These are phyloP conservation scores for Arctium lappa DNA, from an alignment of 129 eudicot genomes.

Conservation along the genomic window DNA sequence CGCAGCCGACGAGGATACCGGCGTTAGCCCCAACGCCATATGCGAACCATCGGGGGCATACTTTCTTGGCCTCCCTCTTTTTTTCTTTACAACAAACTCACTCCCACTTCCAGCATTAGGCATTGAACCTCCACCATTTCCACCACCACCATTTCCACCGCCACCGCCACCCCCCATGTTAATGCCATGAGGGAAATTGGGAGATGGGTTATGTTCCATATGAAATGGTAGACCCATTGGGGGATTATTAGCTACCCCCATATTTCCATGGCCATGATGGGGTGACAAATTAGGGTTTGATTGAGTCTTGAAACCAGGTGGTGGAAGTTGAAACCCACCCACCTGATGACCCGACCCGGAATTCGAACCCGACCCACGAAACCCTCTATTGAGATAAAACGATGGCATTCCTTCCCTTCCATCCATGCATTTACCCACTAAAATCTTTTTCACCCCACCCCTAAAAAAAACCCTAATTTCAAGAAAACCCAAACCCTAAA, in stretches of 20 bases:
- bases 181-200: constrained; percentile 43
- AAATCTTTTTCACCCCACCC: constrained; percentile 25
- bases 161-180: constrained; percentile 12
- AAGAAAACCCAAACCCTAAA: constrained; percentile 10
- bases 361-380: constrained; percentile 53
- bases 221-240: constrained; percentile 58
- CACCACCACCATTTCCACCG: not conserved
- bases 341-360: constrained; percentile 39
- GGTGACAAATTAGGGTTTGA: constrained; percentile 52
- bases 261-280: constrained; percentile 53
- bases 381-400: constrained; percentile 70
- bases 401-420: constrained; percentile 90
- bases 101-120: constrained; percentile 21
- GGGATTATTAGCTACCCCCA: constrained; percentile 35
- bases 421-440: constrained; percentile 88
- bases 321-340: constrained; percentile 38
- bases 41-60: constrained; percentile 71
- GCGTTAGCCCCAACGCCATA: constrained; percentile 55
- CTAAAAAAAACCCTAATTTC: constrained; percentile 9
- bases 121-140: constrained; percentile 2
- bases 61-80: constrained; percentile 93
- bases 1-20: constrained; percentile 26
- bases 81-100: constrained; percentile 62
- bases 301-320: constrained; percentile 51
- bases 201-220: constrained; percentile 48